phyloP scores from a whole-genome alignment of 2,329 filamentous ascomycete genomes.

The Ophiocordyceps sinensis region DNA sequence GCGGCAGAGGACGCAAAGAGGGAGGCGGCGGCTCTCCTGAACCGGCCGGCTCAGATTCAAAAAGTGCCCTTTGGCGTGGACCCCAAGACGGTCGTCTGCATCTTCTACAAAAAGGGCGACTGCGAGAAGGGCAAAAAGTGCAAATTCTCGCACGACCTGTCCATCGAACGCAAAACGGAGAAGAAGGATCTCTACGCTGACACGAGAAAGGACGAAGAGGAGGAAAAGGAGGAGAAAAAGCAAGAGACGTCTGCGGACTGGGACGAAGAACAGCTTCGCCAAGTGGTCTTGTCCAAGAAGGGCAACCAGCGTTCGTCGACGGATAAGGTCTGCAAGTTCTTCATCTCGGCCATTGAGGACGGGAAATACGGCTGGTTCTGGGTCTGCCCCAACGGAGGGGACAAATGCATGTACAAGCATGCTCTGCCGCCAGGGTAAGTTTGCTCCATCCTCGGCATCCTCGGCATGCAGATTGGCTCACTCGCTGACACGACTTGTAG shows the following conservation, averaged over 20 bases:
- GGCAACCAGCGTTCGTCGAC: constrained; percentile 91
- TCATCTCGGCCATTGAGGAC: constrained; percentile 94
- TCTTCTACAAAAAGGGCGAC: constrained; percentile 93
- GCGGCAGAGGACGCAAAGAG: constrained; percentile 73
- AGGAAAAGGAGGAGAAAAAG: constrained; percentile 65
- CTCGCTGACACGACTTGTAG: constrained; percentile 29
- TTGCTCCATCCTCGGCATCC: not conserved
- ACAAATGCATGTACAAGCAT: constrained; percentile 98
- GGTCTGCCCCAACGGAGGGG: constrained; percentile 88
- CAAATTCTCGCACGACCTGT: constrained; percentile 90
- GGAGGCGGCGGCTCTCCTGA: constrained; percentile 69
- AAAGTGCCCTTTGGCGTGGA: constrained; percentile 97
- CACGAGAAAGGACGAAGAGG: constrained; percentile 52
- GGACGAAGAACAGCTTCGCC: constrained; percentile 91
- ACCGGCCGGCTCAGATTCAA: constrained; percentile 88
- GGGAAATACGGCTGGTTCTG: constrained; percentile 99
- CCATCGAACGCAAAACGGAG: constrained; percentile 78
- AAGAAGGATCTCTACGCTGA: constrained; percentile 91
- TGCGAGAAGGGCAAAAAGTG: constrained; percentile 97
- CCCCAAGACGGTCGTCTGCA: constrained; percentile 90
- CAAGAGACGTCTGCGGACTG: constrained; percentile 88
- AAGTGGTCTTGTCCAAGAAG: constrained; percentile 89
- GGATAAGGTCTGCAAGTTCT: constrained; percentile 98
- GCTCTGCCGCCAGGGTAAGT: constrained; percentile 84
- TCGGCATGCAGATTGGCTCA: not conserved